phyloP scores from a whole-genome alignment of 495 filamentous ascomycete genomes.

The Penicillium pulvis region DNA sequence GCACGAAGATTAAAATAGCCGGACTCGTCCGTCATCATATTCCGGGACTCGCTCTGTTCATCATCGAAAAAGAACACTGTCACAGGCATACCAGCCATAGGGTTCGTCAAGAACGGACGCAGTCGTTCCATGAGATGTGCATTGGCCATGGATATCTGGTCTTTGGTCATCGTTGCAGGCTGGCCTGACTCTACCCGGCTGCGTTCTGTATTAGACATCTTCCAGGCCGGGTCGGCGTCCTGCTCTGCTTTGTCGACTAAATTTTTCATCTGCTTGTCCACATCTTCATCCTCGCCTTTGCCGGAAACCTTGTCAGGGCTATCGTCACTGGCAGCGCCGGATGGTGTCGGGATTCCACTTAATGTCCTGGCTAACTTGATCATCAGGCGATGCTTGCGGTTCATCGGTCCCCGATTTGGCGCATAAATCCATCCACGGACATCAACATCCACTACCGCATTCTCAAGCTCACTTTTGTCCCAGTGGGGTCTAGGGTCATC shows the following conservation, averaged over 20 bases:
- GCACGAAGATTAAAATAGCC: slow-evolving; percentile 83
- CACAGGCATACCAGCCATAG: slow-evolving; percentile 69
- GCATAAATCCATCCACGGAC: slow-evolving; percentile 92
- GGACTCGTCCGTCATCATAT: slow-evolving; percentile 75
- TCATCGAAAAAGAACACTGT: slow-evolving; percentile 95
- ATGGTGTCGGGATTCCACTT: slow-evolving; percentile 77
- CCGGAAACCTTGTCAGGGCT: slow-evolving; percentile 24
- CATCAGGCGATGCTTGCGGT: slow-evolving; percentile 79
- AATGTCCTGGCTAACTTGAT: slow-evolving; percentile 81
- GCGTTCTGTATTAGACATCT: slow-evolving; percentile 35
- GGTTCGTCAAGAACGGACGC: slow-evolving; percentile 84
- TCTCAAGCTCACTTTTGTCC: slow-evolving; percentile 70
- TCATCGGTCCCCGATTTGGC: slow-evolving; percentile 85
- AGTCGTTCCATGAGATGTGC: slow-evolving; percentile 82
- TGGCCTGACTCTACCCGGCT: slow-evolving; percentile 40
- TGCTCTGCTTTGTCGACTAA: slow-evolving; percentile 70
- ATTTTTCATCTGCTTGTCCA: slow-evolving; percentile 69
- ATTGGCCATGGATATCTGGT: slow-evolving; percentile 79
- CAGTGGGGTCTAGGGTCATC: slow-evolving; percentile 56
- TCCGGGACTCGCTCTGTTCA: slow-evolving; percentile 71
- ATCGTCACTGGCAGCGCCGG: slow-evolving; percentile 33
- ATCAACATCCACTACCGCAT: slow-evolving; percentile 84
- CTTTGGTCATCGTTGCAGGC: slow-evolving; percentile 60
- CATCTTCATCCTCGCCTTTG: slow-evolving; percentile 57
- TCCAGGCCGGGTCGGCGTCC: slow-evolving; percentile 69